Evolutionary conservation across 495 filamentous ascomycete genomes (phyloP), one percentile per base, ranked within the genome.

Genomic region (Eremomyces bilateralis): DNA sequence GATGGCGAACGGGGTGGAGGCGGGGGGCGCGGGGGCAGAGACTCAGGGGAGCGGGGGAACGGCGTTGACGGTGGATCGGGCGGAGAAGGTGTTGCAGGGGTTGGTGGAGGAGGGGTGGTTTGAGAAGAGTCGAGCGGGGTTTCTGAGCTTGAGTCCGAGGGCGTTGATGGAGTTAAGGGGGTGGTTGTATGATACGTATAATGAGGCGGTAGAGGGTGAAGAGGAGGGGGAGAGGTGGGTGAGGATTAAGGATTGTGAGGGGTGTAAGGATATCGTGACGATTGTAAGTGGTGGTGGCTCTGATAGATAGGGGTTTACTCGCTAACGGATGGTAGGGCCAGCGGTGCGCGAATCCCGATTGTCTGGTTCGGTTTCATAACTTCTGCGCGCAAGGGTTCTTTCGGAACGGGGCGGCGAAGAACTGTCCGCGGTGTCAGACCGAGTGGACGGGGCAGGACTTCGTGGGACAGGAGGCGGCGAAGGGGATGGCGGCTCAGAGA

Each of bases 221-320:
- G 58, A 63, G 1, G 61, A 60, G 11, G 66, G 64, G 22, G 51
- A 50, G 16, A 51, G 41, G 13, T 41, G 47, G 10, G 41, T 76
- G 43, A 65, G 65, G 40, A 76, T 97, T 50, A 91, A 88, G 66
- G 68, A 72, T 39, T 97, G 88, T 54, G 65, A 73, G 50, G 80
- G 77, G 1, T 97, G 88, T 52, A 79, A 69, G 53, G 83, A 94
- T 52, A 77, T 95, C 37, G 67, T 94, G 37, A 95, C 83, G 4
- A 57, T 79, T 40, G 69, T 70, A 45, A 50, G 65, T 62, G 28
- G 15, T 16, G 36, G 42, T 37, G 11, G 12, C 5, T 44, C 39
- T 34, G 22, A 18, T 19, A 19, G 15, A 15, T 4, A 29, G 32
- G 21, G 31, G 31, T 36, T 42, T 21, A 10, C 18, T 8, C 24